Evolutionary conservation across 495 filamentous ascomycete genomes (phyloP), one percentile per base, ranked within the genome.

Genomic region (Chaetomium tenue): DNA sequence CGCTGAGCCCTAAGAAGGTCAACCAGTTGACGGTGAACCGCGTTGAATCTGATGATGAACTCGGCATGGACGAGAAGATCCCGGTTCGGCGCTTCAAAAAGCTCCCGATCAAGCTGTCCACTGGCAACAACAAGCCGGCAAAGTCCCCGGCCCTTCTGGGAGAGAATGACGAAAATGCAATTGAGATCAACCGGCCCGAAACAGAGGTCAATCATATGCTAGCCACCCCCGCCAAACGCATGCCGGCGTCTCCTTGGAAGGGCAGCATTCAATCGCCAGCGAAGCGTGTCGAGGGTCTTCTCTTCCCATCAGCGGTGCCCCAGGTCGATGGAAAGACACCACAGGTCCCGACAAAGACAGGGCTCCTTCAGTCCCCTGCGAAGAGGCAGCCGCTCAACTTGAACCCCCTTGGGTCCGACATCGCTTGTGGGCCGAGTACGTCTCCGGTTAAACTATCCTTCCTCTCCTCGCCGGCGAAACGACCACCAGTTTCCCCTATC

Each of bases 1-100:
- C 74, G 37, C 64, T 86, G 44, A 84, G 82, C 71, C 83, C 83
- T 72, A 86, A 83, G 77, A 86, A 86, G 74, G 76, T 81, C 68
- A 83, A 77, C 50, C 80, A 84, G 73, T 70, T 84, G 57, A 56
- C 74, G 9, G 30, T 77, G 50, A 75, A 70, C 53, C 73, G 78
- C 46, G 53, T 64, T 22, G 72, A 74, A 20, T 83, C 82, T 6
- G 82, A 85, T 42, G 82, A 84, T 58, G 83, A 86, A 66, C 76
- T 84, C 22, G 81, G 78, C n/a, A 77, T 76, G 12, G 71, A 76
- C 22, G 82, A 83, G 66, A 82, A 83, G 58, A 75, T 77, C 1
- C 78, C 78, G 7, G 73, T 82, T 18, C 76, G 78, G 61, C 75
- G 79, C 5, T 68, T 83, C 62, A 76, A 75, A 74, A 81, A 79